Conservation (phyloP, 176 grass and related monocot species). For the Rhipidocladum racemiflorum region DNA sequence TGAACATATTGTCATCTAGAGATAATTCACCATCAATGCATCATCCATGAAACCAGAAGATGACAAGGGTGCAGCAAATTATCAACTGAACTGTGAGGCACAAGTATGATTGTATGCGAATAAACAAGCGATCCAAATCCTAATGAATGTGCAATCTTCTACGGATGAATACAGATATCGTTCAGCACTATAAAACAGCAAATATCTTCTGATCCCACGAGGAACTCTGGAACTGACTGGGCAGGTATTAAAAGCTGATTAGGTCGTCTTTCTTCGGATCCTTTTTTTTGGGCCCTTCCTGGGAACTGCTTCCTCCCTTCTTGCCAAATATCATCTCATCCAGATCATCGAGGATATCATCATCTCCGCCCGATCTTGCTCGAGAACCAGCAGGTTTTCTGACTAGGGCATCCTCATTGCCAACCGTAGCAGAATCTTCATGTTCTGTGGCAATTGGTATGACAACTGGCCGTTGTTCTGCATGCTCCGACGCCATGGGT, state of each 20-base stretch:
- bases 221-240: not conserved
- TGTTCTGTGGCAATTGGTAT: constrained; percentile 80
- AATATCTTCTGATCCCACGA: constrained; percentile 21
- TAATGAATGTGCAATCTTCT: constrained; percentile 45
- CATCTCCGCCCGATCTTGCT: constrained; percentile 66
- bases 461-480: constrained; percentile 63
- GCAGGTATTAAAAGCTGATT: constrained; percentile 60
- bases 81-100: constrained; percentile 11
- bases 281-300: constrained; percentile 50
- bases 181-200: constrained; percentile 35
- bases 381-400: constrained; percentile 65
- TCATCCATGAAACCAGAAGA: constrained; percentile 19
- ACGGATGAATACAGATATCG: constrained; percentile 26
- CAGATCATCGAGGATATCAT: constrained; percentile 83
- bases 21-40: constrained; percentile 24
- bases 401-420: constrained; percentile 68
- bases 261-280: constrained; percentile 73
- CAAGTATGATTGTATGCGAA: constrained; percentile 23
- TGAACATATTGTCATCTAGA: not conserved
- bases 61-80: constrained; percentile 5
- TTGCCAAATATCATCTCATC: constrained; percentile 98
- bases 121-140: constrained; percentile 44
- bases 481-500: constrained; percentile 28
- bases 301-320: constrained; percentile 63
- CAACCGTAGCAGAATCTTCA: constrained; percentile 52